Evolutionary conservation across 179 eudicot species (phyloP).

Genomic region (Beta macrorhiza): DNA sequence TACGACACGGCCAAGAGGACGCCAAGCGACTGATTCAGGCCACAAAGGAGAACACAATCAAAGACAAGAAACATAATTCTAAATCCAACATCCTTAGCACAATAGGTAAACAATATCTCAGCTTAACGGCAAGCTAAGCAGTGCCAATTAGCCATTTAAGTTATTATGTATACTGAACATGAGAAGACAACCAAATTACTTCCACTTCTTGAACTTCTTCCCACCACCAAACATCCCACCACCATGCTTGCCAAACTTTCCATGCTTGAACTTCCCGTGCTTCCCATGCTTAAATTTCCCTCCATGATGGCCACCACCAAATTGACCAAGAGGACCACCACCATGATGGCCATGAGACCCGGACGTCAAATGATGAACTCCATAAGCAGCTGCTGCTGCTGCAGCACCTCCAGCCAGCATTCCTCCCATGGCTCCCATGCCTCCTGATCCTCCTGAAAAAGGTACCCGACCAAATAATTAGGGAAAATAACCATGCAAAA

Average conservation of each 20-base stretch:
- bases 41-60: not conserved
- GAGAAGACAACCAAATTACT: conserved; percentile 30
- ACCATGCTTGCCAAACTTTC: conserved; percentile 39
- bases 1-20: not conserved
- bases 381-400: conserved; percentile 57
- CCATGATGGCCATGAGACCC: conserved; percentile 30
- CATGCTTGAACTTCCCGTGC: conserved; percentile 41
- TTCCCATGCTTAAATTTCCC: conserved; percentile 36
- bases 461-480: not conserved
- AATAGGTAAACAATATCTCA: conserved; percentile 3
- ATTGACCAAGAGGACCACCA: conserved; percentile 1
- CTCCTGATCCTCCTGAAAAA: conserved; percentile 25
- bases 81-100: conserved; percentile 18
- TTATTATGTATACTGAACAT: conserved; percentile 11
- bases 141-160: conserved; percentile 19
- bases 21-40: not conserved
- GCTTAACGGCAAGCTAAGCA: conserved; percentile 21
- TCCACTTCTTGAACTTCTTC: conserved; percentile 67
- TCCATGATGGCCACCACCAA: conserved; percentile 19
- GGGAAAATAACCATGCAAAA: not conserved
- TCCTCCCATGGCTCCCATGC: conserved; percentile 37
- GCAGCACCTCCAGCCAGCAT: conserved; percentile 58
- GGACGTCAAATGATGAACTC: conserved; percentile 37
- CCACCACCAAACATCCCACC: conserved; percentile 42
- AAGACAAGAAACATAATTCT: conserved; percentile 5